phyloP scores from a whole-genome alignment of 176 grass and related monocot species.

The Musa schizocarpa region DNA sequence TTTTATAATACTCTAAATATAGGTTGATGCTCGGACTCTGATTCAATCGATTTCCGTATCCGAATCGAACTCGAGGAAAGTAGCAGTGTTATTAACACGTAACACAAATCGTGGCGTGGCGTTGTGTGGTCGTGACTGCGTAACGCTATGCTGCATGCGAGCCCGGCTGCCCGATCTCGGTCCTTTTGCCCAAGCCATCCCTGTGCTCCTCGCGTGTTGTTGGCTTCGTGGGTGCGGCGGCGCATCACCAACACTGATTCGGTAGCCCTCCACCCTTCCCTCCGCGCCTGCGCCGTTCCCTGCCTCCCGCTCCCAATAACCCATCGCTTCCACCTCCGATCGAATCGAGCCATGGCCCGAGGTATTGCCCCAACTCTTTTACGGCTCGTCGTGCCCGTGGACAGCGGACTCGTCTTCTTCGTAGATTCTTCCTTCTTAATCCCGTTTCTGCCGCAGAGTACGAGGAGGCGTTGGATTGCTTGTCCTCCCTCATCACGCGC shows the following conservation, averaged over 20 bases:
- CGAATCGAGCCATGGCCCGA: neutral
- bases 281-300: neutral
- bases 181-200: neutral
- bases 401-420: neutral
- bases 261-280: neutral
- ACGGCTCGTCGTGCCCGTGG: neutral
- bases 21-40: too few species aligned
- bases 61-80: too few species aligned
- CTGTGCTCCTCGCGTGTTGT: neutral
- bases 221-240: neutral
- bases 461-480: slow-evolving; percentile 60
- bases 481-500: slow-evolving; percentile 74
- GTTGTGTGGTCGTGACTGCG: neutral
- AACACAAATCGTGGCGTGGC: neutral
- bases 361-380: neutral
- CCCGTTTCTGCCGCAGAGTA: slow-evolving; percentile 22
- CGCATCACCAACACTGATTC: neutral
- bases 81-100: neutral
- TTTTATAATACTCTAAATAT: too few species aligned
- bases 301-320: neutral
- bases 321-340: neutral
- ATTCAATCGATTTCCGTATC: too few species aligned
- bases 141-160: neutral
- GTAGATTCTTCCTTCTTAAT: neutral
- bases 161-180: neutral